Percentiles rank a stretch among this genome's conserved stretches.
phyloP scores from a whole-genome alignment of 495 filamentous ascomycete genomes.

The Podospora anserina region DNA sequence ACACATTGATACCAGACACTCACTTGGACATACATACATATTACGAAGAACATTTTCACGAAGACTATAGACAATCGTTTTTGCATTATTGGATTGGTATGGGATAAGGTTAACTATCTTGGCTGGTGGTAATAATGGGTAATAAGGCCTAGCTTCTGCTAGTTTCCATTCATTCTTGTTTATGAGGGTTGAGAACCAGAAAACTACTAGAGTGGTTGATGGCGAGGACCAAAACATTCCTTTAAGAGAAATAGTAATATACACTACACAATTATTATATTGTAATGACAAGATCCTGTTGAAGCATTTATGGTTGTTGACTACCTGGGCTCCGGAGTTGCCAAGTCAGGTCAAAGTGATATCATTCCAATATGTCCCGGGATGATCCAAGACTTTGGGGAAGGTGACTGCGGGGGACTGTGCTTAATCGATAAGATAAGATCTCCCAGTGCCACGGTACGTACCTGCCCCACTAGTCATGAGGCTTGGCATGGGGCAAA shows the following conservation, averaged over 20 bases:
- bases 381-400: not conserved
- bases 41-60: not conserved
- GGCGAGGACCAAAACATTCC: slow-evolving; percentile 5
- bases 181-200: slow-evolving; percentile 1
- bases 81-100: not conserved
- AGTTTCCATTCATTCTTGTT: slow-evolving; percentile 14
- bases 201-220: slow-evolving; percentile 14
- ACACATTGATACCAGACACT: not conserved
- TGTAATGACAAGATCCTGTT: too few species aligned
- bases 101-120: not conserved
- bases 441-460: not conserved
- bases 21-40: not conserved
- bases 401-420: not conserved
- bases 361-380: not conserved
- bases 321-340: too few species aligned
- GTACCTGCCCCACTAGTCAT: not conserved
- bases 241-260: slow-evolving; percentile 1
- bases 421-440: slow-evolving; percentile 15
- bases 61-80: not conserved
- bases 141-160: not conserved
- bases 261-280: too few species aligned
- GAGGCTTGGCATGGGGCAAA: not conserved
- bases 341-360: not conserved
- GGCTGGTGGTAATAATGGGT: not conserved
- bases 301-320: too few species aligned